Conservation (phyloP, 2,329 filamentous ascomycete genomes). For the Ramularia endophylla region DNA sequence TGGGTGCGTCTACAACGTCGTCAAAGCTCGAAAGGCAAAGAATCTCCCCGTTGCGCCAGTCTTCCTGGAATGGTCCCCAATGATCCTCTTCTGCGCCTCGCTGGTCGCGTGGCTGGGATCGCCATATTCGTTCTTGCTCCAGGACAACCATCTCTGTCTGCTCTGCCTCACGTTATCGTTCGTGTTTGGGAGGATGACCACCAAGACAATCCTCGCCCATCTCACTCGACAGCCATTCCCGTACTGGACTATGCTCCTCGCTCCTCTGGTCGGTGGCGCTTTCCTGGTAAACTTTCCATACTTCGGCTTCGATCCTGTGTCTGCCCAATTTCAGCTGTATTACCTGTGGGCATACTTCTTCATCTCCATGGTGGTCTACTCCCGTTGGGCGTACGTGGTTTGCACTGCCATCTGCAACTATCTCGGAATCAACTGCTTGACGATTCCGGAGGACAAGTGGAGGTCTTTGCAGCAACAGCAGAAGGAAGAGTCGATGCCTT, state of each 20-base stretch:
- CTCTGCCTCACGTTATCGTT: slow-evolving; percentile 95
- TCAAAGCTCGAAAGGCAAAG: slow-evolving; percentile 64
- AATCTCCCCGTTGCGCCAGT: slow-evolving; percentile 72
- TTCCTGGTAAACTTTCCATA: slow-evolving; percentile 75
- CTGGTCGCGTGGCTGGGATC: slow-evolving; percentile 84
- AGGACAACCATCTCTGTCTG: slow-evolving; percentile 80
- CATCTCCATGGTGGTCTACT: slow-evolving; percentile 81
- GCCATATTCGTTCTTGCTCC: slow-evolving; percentile 74
- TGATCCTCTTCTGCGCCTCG: slow-evolving; percentile 70
- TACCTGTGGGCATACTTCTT: slow-evolving; percentile 82
- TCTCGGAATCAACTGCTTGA: slow-evolving; percentile 90
- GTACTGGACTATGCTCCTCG: slow-evolving; percentile 90
- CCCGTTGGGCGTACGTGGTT: slow-evolving; percentile 85
- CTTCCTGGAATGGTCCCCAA: slow-evolving; percentile 90
- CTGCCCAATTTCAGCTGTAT: slow-evolving; percentile 57
- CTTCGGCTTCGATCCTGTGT: slow-evolving; percentile 63
- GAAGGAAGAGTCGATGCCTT: slow-evolving; percentile 5
- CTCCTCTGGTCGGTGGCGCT: slow-evolving; percentile 79
- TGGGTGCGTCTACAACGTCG: slow-evolving; percentile 82
- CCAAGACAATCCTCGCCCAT: slow-evolving; percentile 97
- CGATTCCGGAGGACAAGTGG: slow-evolving; percentile 53
- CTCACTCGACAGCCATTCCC: slow-evolving; percentile 91
- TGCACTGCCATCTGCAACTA: slow-evolving; percentile 88
- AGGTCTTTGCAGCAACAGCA: slow-evolving; percentile 23
- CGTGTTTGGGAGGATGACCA: slow-evolving; percentile 96